These are phyloP conservation scores for Ophiostoma ulmi DNA, from an alignment of 2,329 filamentous ascomycete species.

Conservation along the genomic window DNA sequence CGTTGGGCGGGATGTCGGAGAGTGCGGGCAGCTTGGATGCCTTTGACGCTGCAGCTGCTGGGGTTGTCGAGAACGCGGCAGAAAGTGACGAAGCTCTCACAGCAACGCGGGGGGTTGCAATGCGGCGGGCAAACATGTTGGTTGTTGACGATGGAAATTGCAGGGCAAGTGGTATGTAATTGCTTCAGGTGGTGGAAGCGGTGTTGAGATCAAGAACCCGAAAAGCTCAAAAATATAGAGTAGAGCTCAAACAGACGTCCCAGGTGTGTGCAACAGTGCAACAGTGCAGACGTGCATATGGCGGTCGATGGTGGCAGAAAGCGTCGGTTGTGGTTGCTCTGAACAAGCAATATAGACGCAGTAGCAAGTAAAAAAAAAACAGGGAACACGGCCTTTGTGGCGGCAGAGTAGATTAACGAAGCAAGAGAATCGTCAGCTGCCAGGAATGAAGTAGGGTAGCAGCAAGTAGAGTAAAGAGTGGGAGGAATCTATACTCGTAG, in stretches of 20 bases:
- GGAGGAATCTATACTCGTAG: not conserved
- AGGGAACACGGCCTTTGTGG: not conserved
- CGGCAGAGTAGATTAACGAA: not conserved
- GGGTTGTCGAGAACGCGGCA: not conserved
- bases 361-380: not conserved
- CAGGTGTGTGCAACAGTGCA: not conserved
- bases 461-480: not conserved
- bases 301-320: constrained; percentile 8
- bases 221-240: too few relatives aligned
- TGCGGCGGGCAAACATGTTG: not conserved
- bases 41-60: not conserved
- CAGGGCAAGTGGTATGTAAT: not conserved
- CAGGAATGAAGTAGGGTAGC: not conserved
- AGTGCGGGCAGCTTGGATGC: constrained; percentile 60
- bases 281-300: not conserved
- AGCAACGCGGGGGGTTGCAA: not conserved
- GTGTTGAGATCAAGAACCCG: not conserved
- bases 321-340: not conserved
- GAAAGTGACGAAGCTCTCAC: not conserved
- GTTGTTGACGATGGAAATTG: not conserved
- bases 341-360: not conserved
- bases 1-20: constrained; percentile 71
- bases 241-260: not conserved
- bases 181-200: not conserved
- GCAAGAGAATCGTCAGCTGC: not conserved